A percentile compares a stretch with the other conserved stretches of the same genome.
Evolutionary conservation across 768 basidiomycete species (phyloP).

Genomic region (Russula emetica): DNA sequence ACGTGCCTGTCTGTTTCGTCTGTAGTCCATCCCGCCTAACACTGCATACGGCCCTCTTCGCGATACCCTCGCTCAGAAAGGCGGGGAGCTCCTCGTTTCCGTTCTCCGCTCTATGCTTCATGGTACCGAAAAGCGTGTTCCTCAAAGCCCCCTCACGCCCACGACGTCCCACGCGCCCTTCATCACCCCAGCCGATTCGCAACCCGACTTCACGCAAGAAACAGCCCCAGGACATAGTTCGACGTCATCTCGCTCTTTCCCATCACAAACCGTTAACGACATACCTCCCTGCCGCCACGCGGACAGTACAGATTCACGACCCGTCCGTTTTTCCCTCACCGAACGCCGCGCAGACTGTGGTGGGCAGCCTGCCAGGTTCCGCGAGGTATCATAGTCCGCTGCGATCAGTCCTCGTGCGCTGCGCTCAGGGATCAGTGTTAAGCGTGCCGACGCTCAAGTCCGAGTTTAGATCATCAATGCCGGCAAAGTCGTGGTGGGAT

Average conservation of each 20-base stretch:
- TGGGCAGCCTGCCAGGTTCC: constrained; percentile 37
- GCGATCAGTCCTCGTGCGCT: constrained; percentile 48
- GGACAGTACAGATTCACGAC: constrained; percentile 34
- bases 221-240: constrained; percentile 52
- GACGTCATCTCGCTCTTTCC: constrained; percentile 56
- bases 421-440: constrained; percentile 50
- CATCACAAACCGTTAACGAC: constrained; percentile 50
- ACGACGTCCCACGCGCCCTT: constrained; percentile 51
- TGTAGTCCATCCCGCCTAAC: constrained; percentile 49
- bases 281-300: constrained; percentile 27
- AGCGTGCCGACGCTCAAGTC: constrained; percentile 56
- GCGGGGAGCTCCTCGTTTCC: constrained; percentile 67
- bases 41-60: constrained; percentile 55
- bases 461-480: constrained; percentile 51
- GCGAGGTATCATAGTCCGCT: constrained; percentile 42
- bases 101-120: constrained; percentile 60
- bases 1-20: background rate
- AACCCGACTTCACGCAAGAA: constrained; percentile 54
- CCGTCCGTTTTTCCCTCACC: background rate
- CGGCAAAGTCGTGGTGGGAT: constrained; percentile 75
- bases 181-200: constrained; percentile 50
- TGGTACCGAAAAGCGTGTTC: constrained; percentile 44
- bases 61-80: constrained; percentile 53
- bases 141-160: constrained; percentile 4
- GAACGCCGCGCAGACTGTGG: constrained; percentile 15